Evolutionary conservation across 805 yeast genomes (phyloP).

Genomic region (Alloascoidea africana): DNA sequence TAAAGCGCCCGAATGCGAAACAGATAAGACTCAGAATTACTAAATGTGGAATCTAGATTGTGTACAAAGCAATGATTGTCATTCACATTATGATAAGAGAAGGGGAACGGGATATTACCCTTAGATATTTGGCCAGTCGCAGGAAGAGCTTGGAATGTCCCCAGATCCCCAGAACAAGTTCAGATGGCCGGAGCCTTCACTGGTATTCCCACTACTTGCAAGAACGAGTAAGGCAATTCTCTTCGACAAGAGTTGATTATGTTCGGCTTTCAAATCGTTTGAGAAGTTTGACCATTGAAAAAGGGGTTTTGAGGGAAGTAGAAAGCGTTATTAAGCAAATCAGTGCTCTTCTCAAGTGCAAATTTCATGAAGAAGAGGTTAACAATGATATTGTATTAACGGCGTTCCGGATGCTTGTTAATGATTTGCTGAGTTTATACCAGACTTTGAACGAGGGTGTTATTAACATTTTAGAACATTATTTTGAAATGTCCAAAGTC

Average conservation of each 20-base stretch:
- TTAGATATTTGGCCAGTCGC: constrained; percentile 38
- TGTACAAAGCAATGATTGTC: constrained; percentile 76
- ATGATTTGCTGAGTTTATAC: constrained; percentile 73
- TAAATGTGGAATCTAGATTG: no score
- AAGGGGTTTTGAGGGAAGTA: constrained; percentile 71
- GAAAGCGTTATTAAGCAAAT: constrained; percentile 80
- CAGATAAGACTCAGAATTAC: no score
- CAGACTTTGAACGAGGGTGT: constrained; percentile 93
- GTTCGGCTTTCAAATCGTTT: constrained; percentile 54
- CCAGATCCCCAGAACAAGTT: no score
- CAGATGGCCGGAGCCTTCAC: no score
- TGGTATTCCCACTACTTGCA: constrained; percentile 62
- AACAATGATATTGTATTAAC: constrained; percentile 74
- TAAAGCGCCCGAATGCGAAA: background rate
- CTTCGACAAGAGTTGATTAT: constrained; percentile 52
- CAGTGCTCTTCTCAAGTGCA: constrained; percentile 56
- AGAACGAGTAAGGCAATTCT: constrained; percentile 54
- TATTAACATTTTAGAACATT: constrained; percentile 83
- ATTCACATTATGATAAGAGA: constrained; percentile 86
- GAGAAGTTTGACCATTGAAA: constrained; percentile 49
- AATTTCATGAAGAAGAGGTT: constrained; percentile 64
- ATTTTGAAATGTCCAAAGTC: constrained; percentile 75
- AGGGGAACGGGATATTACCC: constrained; percentile 67
- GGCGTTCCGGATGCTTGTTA: constrained; percentile 79
- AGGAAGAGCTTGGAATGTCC: constrained; percentile 36